A percentile compares a stretch with the other conserved stretches of the same genome.
Conservation (phyloP, 768 basidiomycete species). For the Inosperma sp. region DNA sequence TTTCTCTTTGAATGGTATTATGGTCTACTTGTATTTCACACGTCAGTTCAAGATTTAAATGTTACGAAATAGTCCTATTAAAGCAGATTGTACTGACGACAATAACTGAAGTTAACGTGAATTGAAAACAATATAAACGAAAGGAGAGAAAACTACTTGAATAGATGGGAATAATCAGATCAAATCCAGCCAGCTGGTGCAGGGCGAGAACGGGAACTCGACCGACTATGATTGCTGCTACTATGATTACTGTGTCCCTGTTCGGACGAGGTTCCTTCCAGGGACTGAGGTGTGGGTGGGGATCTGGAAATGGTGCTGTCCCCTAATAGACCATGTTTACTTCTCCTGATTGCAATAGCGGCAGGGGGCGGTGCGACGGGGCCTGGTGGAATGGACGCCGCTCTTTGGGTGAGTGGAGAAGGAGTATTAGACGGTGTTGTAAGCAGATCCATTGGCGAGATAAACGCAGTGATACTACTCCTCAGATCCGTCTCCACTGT, state of each 20-base stretch:
- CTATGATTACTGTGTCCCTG: slow-evolving; percentile 25
- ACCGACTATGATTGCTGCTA: slow-evolving; percentile 3
- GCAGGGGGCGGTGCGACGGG: slow-evolving; percentile 1
- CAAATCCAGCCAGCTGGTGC: slow-evolving; percentile 30
- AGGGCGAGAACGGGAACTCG: slow-evolving; percentile 31
- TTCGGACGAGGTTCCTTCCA: slow-evolving; percentile 32
- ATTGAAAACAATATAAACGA: background rate
- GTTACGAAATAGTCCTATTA: too few relatives aligned
- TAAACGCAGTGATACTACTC: too few relatives aligned
- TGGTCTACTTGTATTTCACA: too few relatives aligned
- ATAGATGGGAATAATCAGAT: background rate
- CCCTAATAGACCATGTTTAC: slow-evolving; percentile 2
- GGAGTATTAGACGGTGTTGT: background rate
- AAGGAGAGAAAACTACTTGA: background rate
- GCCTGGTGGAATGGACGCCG: slow-evolving; percentile 8
- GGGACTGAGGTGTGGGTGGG: slow-evolving; percentile 45
- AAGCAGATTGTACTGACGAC: too few relatives aligned
- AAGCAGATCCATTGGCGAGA: too few relatives aligned
- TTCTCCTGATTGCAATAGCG: slow-evolving; percentile 7
- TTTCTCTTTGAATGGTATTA: too few relatives aligned
- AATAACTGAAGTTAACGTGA: background rate
- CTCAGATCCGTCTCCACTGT: slow-evolving; percentile 39
- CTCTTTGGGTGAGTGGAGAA: background rate
- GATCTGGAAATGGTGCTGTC: slow-evolving; percentile 20
- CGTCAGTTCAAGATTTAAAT: too few relatives aligned